Evolutionary conservation across 1,284 basidiomycete species (phyloP), one percentile per base, ranked within the genome.

Genomic region (Cronartium quercuum): DNA sequence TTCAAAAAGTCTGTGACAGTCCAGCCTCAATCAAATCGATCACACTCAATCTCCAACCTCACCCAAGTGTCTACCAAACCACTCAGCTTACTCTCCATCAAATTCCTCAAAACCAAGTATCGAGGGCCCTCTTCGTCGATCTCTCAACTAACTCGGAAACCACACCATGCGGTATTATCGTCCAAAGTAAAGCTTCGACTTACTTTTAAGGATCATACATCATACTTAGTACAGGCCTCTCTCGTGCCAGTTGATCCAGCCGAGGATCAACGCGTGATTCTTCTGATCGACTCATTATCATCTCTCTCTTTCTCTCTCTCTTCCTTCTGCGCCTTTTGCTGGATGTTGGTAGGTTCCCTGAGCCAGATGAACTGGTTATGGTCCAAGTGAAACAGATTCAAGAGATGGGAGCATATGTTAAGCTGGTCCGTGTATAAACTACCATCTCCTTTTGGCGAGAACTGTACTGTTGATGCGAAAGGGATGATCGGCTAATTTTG

Each of bases 371-470:
- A 83, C 89, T 98, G 77, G 94, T 98, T 83, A 97, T 98, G 94
- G 94, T 97, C 62, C 94, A 98, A 83, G 95, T 98, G 78, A 91
- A 92, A 83, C 92, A 96, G 84, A 98, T 98, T 80, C 94, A 94
- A 76, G 95, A 98, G 84, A 98, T 98, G 94, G 95, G 96, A 73
- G 95, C 96, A 67, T 98, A 99, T 83, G 96, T 99, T 79, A 97
- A 97, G 83, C 87, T 99, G 79, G 75, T 70, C 21, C 35, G 64
- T 70, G 40, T 6, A 51, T 29, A 29, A n/a, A 15, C 12, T 51
- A 7, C 24, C 47, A 51, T 69, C 24, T 12, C n/a, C 15, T 62
- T 12, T 60, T 60, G 13, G 13, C 60, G 13, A 13, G n/a, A 29
- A 35, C 7, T 29, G 5, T 21, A 62, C 51, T 15, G 18, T 62